Conservation (phyloP, 352 stramenopile species). For the Phytopythium aichiense region DNA sequence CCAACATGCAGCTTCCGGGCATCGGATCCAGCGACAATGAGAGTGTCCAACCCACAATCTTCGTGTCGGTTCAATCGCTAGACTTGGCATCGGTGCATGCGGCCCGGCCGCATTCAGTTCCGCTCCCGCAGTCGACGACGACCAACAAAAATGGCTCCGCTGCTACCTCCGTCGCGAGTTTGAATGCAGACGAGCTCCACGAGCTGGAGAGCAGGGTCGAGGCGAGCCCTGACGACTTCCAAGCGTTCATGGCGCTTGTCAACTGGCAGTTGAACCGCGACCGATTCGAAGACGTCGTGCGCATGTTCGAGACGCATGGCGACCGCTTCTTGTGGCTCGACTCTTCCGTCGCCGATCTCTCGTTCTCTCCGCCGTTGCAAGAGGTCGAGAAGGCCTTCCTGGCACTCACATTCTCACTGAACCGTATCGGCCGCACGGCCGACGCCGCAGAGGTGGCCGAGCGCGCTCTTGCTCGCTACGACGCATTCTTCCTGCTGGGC, state of each 20-base stretch:
- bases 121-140: neutral
- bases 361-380: neutral
- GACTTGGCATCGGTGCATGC: neutral
- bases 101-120: neutral
- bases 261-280: neutral
- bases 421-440: constrained; percentile 8
- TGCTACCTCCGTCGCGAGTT: neutral
- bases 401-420: constrained; percentile 39
- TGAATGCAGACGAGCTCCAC: neutral
- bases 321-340: neutral
- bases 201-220: neutral
- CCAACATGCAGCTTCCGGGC: neutral
- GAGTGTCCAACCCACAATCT: neutral
- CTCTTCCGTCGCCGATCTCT: neutral
- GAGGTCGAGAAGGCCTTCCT: constrained; percentile 32
- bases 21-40: neutral
- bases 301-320: constrained; percentile 23
- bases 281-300: constrained; percentile 12
- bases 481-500: constrained; percentile 28
- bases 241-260: neutral
- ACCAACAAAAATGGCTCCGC: neutral
- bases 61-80: neutral
- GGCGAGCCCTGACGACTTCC: neutral
- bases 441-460: constrained; percentile 39
- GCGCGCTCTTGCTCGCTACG: constrained; percentile 13